phyloP scores from a whole-genome alignment of 371 early-diverging fungal genomes.

The Coemansia sp. region DNA sequence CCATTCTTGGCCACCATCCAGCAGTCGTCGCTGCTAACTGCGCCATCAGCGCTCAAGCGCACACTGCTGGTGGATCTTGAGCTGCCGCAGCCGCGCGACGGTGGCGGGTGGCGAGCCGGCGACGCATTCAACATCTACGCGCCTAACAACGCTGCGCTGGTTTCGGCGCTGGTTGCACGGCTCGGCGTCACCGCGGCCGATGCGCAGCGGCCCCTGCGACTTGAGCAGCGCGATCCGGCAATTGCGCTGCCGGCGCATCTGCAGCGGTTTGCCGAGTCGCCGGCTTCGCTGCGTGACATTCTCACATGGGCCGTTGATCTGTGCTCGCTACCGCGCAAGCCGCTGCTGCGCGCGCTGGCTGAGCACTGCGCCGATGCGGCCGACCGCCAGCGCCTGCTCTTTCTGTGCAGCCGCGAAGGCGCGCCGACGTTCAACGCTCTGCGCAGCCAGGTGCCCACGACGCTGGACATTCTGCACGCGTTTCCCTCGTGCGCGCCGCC shows the following conservation, averaged over 20 bases:
- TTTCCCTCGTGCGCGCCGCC: slow-evolving; percentile 69
- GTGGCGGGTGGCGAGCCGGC: slow-evolving; percentile 60
- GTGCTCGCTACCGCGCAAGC: slow-evolving; percentile 65
- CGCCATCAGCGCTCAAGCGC: slow-evolving; percentile 66
- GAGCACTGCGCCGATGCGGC: slow-evolving; percentile 65
- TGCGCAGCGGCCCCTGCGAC: slow-evolving; percentile 8
- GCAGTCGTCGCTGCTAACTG: slow-evolving; percentile 55
- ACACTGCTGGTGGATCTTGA: slow-evolving; percentile 73
- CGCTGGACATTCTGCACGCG: slow-evolving; percentile 73
- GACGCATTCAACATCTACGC: slow-evolving; percentile 84
- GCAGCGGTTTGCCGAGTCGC: slow-evolving; percentile 50
- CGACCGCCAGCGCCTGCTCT: slow-evolving; percentile 73
- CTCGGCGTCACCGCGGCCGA: slow-evolving; percentile 34
- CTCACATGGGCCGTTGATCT: slow-evolving; percentile 36
- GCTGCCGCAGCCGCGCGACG: slow-evolving; percentile 23
- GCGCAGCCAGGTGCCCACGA: slow-evolving; percentile 64
- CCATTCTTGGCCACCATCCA: slow-evolving; percentile 24
- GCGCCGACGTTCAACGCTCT: slow-evolving; percentile 62
- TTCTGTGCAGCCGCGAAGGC: slow-evolving; percentile 80
- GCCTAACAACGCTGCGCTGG: slow-evolving; percentile 68
- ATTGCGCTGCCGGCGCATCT: slow-evolving; percentile 65
- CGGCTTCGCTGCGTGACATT: slow-evolving; percentile 15
- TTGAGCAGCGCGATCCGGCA: slow-evolving; percentile 3
- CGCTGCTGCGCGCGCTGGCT: slow-evolving; percentile 75
- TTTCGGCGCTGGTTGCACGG: slow-evolving; percentile 56